Evolutionary conservation across 257 asterid species (phyloP).

Genomic region (Solanum piurae): DNA sequence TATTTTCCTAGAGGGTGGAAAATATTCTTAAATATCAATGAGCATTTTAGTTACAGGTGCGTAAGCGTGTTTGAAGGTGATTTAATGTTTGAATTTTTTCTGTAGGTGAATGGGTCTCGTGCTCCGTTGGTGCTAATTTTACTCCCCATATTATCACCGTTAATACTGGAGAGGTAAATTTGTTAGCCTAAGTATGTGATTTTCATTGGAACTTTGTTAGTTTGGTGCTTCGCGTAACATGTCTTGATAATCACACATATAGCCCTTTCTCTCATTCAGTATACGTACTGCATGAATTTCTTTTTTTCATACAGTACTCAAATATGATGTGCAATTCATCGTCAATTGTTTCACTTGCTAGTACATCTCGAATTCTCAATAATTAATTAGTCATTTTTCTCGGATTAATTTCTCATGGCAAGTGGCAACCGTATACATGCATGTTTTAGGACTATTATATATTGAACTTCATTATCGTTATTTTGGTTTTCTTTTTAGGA

Average conservation of each 20-base stretch:
- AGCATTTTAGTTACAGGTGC: background rate
- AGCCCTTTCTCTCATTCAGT: background rate
- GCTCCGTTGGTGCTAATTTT: slow-evolving; percentile 75
- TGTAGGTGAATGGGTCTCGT: slow-evolving; percentile 79
- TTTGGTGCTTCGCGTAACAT: background rate
- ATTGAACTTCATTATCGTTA: background rate
- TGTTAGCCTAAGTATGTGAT: background rate
- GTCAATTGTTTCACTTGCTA: background rate
- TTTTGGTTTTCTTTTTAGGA: slow-evolving; percentile 33
- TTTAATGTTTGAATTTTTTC: background rate
- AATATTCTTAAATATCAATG: background rate
- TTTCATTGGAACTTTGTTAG: background rate
- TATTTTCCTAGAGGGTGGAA: background rate
- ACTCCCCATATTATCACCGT: slow-evolving; percentile 76
- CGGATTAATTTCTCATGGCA: background rate
- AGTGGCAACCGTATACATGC: background rate
- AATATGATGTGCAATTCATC: background rate
- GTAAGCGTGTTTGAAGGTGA: background rate
- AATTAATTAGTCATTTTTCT: background rate
- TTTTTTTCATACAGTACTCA: background rate
- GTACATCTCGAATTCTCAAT: background rate
- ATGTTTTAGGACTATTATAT: background rate
- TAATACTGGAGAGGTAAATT: slow-evolving; percentile 79
- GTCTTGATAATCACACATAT: background rate
- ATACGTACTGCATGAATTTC: background rate